phyloP scores from a whole-genome alignment of 768 basidiomycete species.

The Cyathus striatus region DNA sequence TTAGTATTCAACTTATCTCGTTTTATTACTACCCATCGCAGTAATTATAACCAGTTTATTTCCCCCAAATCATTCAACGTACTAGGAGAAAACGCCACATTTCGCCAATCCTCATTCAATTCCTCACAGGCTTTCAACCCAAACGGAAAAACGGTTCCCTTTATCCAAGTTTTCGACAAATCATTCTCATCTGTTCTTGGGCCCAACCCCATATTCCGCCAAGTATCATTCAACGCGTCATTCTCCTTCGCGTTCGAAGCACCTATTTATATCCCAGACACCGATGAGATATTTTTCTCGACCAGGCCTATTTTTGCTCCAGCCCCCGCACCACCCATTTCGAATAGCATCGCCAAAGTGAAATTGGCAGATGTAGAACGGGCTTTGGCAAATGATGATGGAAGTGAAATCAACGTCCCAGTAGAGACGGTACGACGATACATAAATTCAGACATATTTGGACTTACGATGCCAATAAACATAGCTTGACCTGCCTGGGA shows the following conservation, averaged over 20 bases:
- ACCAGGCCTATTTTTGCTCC: slow-evolving; percentile 64
- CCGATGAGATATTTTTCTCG: slow-evolving; percentile 72
- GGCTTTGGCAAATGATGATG: slow-evolving; percentile 29
- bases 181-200: slow-evolving; percentile 59
- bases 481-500: slow-evolving; percentile 43
- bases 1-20: no score
- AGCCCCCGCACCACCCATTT: slow-evolving; percentile 60
- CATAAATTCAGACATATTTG: neutral
- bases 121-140: slow-evolving; percentile 59
- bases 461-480: neutral
- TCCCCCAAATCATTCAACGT: slow-evolving; percentile 51
- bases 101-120: slow-evolving; percentile 31
- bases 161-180: slow-evolving; percentile 47
- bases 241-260: slow-evolving; percentile 80
- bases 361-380: slow-evolving; percentile 48
- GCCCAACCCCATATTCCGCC: slow-evolving; percentile 44
- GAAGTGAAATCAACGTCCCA: slow-evolving; percentile 31
- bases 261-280: slow-evolving; percentile 57
- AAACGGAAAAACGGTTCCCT: slow-evolving; percentile 48
- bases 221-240: slow-evolving; percentile 53
- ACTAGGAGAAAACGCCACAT: slow-evolving; percentile 35
- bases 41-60: no score
- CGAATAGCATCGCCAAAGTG: slow-evolving; percentile 59
- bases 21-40: no score
- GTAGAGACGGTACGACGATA: slow-evolving; percentile 36